Base-by-base conservation (phyloP, 2,329 filamentous ascomycete genomes). In the Westerdykella ornata region DNA sequence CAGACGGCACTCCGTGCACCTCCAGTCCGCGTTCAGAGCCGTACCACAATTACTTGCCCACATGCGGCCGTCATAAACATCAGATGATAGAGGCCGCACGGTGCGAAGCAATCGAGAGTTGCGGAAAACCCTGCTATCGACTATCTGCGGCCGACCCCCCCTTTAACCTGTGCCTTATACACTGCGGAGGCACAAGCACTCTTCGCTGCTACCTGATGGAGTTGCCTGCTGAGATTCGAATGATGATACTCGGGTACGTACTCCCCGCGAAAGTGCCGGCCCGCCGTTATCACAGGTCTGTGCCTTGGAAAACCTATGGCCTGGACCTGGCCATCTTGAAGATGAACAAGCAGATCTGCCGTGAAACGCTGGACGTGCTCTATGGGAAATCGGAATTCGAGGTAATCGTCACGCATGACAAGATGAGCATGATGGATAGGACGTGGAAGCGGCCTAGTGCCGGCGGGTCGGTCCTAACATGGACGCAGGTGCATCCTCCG, bases 151-250 rank as follows among this genome's bases (percentile, higher is more conserved):
- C 39, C 9, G 14, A 40, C 5, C 41, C 43, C 1, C 44, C 47
- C 5, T 52, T 43, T 37, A 38, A 48, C 18, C 29, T 54, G 2
- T 56, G 49, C 38, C n/a, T 1, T 11, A 36, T 44, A 13, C 53
- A 52, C 14, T 12, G 37, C 9, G 16, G 38, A 11, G 46, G 45
- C 2, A 44, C 45, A 2, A 32, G 32, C 5, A 42, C 43, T 4
- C 38, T 54, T 4, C 52, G 46, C 13, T 54, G 50, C 28, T 37
- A 48, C 32, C 30, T 54, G 28, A 32, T 49, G 12, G 22, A 32
- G 6, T n/a, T 57, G 7, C 50, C 52, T 1, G 44, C 43, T 0
- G 53, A 57, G 32, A 35, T 57, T 2, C 47, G 49, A 3, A 17
- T 51, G 5, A 47, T 48, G 46, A 49, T 54, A 9, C 47, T 51